Evolutionary conservation across 192 early-diverging fungal genomes (phyloP), one percentile per base, ranked within the genome.

Genomic region (Coemansia sp.): DNA sequence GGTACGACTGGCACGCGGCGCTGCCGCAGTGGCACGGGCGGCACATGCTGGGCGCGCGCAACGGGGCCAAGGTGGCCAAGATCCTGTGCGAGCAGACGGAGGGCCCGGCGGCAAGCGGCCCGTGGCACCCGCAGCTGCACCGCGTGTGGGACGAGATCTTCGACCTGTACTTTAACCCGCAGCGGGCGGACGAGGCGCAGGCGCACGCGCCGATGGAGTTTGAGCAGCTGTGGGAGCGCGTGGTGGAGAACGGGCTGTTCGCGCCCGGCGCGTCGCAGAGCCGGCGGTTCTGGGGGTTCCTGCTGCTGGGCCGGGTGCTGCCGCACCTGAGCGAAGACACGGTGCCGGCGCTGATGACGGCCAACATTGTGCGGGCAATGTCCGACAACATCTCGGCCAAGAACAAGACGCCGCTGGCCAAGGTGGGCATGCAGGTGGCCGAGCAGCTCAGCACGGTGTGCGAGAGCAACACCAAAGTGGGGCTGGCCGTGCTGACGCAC

Each of bases 221-320:
- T 66, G 60, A 80, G 41, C 81, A 84, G 47, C 88, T 98, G 53
- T 98, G 96, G 96, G 81, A 79, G 6, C 60, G 63, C 1, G 80
- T 77, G 34, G 87, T 94, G 36, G 92, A 93, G 47, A 84, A 87
- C 28, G 79, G 83, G 5, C 74, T 96, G 43, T 95, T 96, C 58
- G 82, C 81, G 36, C 75, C 84, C 0, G 80, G 84, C 6, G 57
- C 84, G 11, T 83, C 85, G 46, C 87, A 94, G 72, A 90, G 92
- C 64, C 86, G 90, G 59, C 92, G 89, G 68, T 92, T 83, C 77
- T 87, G 94, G 83, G 94, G 91, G 41, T 90, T 94, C 76, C 84
- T 90, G 50, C 63, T 95, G 17, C 84, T 96, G 40, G 84, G 88
- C 51, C 82, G 73, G 21, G 54, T 69, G 20, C 42, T 76, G 60